These are phyloP conservation scores for Ambrosiella cleistominuta DNA, from an alignment of 2,329 filamentous ascomycete genomes.

Conservation along the genomic window DNA sequence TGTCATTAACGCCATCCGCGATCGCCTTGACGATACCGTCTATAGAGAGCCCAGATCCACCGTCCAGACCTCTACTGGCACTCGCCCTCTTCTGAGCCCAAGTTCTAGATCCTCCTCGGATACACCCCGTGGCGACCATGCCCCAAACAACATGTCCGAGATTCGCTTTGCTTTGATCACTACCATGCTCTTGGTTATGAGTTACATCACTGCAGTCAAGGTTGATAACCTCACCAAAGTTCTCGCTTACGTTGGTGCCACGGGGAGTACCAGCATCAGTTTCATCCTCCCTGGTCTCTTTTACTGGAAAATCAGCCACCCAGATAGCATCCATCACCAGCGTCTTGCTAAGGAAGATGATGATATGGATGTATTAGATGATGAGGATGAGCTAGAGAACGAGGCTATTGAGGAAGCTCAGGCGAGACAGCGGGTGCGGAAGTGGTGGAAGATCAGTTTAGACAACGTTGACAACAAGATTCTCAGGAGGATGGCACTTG, in stretches of 20 bases:
- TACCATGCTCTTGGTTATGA: conserved; percentile 64
- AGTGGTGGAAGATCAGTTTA: conserved; percentile 32
- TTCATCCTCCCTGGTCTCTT: conserved; percentile 94
- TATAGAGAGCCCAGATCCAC: conserved; percentile 16
- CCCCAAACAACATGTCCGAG: conserved; percentile 35
- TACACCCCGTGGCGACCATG: conserved; percentile 26
- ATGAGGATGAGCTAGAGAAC: conserved; percentile 18
- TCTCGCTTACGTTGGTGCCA: conserved; percentile 86
- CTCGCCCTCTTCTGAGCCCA: conserved; percentile 26
- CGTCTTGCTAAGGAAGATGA: conserved; percentile 81
- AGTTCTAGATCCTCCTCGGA: conserved; percentile 13
- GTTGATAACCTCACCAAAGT: conserved; percentile 81
- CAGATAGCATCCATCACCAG: conserved; percentile 73
- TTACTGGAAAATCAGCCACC: conserved; percentile 94
- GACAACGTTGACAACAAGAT: conserved; percentile 45
- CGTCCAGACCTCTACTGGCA: conserved; percentile 25
- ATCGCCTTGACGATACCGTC: conserved; percentile 35
- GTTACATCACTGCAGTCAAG: conserved; percentile 78
- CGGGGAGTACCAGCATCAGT: conserved; percentile 85
- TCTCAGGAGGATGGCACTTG: conserved; percentile 58
- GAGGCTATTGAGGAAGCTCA: conserved; percentile 61
- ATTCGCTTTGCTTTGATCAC: conserved; percentile 78
- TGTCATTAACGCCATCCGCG: conserved; percentile 61
- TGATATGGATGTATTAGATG: conserved; percentile 45
- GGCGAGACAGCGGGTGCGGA: background rate